Percentiles rank a stretch among this genome's conserved stretches.
phyloP scores from a whole-genome alignment of 2,329 filamentous ascomycete species.

The Albophoma yamanashiensis region DNA sequence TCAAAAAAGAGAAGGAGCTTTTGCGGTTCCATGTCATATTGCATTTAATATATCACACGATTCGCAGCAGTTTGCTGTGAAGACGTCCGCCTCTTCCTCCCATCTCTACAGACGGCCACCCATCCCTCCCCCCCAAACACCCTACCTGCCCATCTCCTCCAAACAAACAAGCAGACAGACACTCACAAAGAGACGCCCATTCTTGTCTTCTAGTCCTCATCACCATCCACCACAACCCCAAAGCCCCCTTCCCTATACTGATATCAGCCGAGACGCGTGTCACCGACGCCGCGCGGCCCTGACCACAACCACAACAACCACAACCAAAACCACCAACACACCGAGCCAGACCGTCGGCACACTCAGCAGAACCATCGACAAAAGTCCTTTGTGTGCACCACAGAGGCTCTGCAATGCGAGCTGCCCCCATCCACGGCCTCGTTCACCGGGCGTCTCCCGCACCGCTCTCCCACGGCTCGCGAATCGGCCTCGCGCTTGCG shows the following conservation, averaged over 20 bases:
- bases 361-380: constrained; percentile 2
- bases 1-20: neutral
- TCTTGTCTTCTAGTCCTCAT: neutral
- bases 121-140: neutral
- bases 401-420: constrained; percentile 12
- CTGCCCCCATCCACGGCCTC: constrained; percentile 11
- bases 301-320: neutral
- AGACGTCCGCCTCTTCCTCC: neutral
- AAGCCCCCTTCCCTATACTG: neutral
- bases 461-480: neutral
- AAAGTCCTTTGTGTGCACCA: constrained; percentile 2
- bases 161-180: neutral
- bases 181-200: neutral
- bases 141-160: neutral
- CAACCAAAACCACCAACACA: neutral
- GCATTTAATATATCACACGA: neutral
- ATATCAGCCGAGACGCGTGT: neutral
- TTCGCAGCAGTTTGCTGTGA: constrained; percentile 2
- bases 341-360: neutral
- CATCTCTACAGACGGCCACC: neutral
- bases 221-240: neutral
- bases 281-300: neutral
- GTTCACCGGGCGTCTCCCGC: constrained; percentile 6
- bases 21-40: neutral
- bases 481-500: neutral